A percentile compares a stretch with the other conserved stretches of the same genome.
Evolutionary conservation across 441 rosid species (phyloP).

Genomic region (Adansonia rubrostipa): DNA sequence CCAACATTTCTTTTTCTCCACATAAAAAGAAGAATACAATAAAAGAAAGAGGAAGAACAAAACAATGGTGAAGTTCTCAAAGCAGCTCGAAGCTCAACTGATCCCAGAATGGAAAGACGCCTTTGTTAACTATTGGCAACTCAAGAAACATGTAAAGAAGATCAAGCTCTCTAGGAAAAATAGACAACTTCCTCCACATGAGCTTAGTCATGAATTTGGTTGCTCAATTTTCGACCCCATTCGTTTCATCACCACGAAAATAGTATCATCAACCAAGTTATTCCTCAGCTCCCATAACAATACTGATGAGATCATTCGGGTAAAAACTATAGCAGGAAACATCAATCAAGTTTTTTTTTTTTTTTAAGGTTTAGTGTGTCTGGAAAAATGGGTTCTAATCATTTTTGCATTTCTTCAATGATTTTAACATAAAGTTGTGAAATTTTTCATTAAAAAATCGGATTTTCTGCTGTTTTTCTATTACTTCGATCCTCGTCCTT

Average conservation of each 20-base stretch:
- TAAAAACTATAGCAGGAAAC: conserved; percentile 21
- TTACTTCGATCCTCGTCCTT: neutral
- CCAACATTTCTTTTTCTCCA: conserved; percentile 12
- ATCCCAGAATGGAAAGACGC: conserved; percentile 99
- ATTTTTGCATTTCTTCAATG: conserved; percentile 10
- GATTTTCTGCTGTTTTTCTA: neutral
- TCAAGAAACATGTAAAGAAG: conserved; percentile 83
- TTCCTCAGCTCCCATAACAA: conserved; percentile 28
- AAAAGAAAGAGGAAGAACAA: conserved; percentile 14
- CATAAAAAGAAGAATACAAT: neutral
- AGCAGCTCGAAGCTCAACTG: conserved; percentile 91
- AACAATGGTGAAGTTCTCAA: conserved; percentile 95
- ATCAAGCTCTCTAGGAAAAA: conserved; percentile 62
- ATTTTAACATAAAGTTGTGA: neutral
- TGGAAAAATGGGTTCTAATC: neutral
- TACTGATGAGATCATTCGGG: conserved; percentile 70
- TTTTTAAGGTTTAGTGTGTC: too few species aligned
- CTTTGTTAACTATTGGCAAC: conserved; percentile 86
- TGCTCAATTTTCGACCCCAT: conserved; percentile 60
- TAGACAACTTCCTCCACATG: conserved; percentile 39
- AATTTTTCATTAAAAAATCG: neutral
- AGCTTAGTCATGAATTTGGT: conserved; percentile 40
- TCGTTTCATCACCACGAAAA: conserved; percentile 40
- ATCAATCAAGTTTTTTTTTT: neutral
- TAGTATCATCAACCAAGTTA: conserved; percentile 23